Conservation (phyloP, 805 yeast genomes). For the Candida parachauliodes region DNA sequence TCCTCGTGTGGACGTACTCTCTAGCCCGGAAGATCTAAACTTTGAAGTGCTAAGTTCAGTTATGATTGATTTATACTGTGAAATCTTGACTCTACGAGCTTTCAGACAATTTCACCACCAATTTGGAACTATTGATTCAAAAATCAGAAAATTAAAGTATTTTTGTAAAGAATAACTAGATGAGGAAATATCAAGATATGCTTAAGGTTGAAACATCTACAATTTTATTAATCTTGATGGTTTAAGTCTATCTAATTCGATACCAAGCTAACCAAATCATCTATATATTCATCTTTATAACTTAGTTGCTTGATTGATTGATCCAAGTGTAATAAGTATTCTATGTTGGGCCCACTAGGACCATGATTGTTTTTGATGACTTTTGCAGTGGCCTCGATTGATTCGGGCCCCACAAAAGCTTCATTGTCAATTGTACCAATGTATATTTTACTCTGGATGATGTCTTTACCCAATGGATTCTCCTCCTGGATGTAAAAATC, state of each 20-base stretch:
- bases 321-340: conserved; percentile 59
- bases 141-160: no score
- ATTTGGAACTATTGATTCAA: no score
- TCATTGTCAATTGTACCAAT: conserved; percentile 79
- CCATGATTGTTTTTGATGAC: conserved; percentile 59
- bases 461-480: conserved; percentile 8
- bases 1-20: conserved; percentile 27
- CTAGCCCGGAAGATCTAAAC: conserved; percentile 23
- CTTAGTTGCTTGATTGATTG: conserved; percentile 37
- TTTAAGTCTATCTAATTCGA: no score
- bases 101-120: conserved; percentile 9
- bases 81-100: conserved; percentile 14
- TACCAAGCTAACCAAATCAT: conserved; percentile 22
- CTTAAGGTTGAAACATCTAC: no score
- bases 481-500: conserved; percentile 50
- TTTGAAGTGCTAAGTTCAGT: conserved; percentile 17
- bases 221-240: no score
- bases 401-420: conserved; percentile 84
- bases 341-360: conserved; percentile 78
- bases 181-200: no score
- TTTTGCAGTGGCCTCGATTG: conserved; percentile 52
- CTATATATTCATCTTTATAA: conserved; percentile 32
- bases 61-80: conserved; percentile 12
- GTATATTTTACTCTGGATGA: conserved; percentile 61
- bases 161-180: no score